phyloP scores from a whole-genome alignment of 2,329 filamentous ascomycete genomes.

The Venturia aucupariae region DNA sequence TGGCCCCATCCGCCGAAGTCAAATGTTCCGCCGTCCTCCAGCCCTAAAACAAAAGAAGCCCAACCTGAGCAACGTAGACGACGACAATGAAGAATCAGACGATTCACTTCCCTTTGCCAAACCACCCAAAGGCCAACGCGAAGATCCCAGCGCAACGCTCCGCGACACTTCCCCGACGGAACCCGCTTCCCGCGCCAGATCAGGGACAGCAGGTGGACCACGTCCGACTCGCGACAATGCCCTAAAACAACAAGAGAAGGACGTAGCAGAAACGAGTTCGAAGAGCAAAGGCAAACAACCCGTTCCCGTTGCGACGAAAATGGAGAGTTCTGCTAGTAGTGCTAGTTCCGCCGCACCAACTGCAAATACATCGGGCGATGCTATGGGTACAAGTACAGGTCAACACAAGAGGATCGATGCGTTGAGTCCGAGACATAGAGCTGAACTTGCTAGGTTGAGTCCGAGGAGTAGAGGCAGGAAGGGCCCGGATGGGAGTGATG shows the following conservation, averaged over 20 bases:
- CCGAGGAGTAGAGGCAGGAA: constrained; percentile 42
- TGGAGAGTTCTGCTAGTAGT: constrained; percentile 14
- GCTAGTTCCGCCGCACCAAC: constrained; percentile 12
- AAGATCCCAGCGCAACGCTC: constrained; percentile 14
- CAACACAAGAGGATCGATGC: constrained; percentile 20
- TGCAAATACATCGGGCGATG: neutral
- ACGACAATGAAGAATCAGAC: constrained; percentile 35
- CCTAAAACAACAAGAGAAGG: neutral
- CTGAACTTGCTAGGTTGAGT: constrained; percentile 49
- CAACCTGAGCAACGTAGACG: constrained; percentile 24
- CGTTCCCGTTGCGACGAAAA: neutral
- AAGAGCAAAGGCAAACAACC: constrained; percentile 13
- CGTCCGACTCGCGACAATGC: neutral
- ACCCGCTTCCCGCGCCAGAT: neutral
- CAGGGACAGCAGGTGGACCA: constrained; percentile 1
- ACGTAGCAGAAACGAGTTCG: neutral
- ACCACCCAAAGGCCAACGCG: neutral
- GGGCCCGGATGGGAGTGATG: constrained; percentile 57
- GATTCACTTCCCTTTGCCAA: constrained; percentile 38
- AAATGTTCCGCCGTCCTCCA: constrained; percentile 34
- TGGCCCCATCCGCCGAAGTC: constrained; percentile 32
- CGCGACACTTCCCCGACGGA: neutral
- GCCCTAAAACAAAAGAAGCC: constrained; percentile 22
- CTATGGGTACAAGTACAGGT: neutral
- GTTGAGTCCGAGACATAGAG: constrained; percentile 45